Base-by-base conservation (phyloP, 2,329 filamentous ascomycete species). In the Lasiodiplodia sp. region DNA sequence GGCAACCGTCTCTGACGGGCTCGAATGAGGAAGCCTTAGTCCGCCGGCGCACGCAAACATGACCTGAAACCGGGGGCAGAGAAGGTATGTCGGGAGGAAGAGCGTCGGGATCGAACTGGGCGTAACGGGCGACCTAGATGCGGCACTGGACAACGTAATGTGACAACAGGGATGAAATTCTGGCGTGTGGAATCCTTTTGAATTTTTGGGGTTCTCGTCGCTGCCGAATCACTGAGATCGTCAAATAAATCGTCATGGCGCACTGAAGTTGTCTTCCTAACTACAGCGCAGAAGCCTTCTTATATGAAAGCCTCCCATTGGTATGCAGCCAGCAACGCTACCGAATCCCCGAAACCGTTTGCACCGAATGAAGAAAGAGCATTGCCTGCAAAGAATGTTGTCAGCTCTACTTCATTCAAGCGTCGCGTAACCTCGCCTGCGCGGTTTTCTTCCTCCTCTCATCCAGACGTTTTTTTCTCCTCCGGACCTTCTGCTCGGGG, bases 21-120 rank as follows among this genome's bases (percentile, higher is more conserved):
- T n/a, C 79, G 80, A 81, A 40, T 64, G 60, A 52, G 60, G 78
- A 81, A 77, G 81, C 75, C 78, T 84, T 82, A 80, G 82, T 80
- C 16, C 73, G 79, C 80, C 81, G 81, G 47, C 60, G 47, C 47
- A 52, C 47, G 31, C 60, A 18, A 64, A 49, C 10, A 34, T 31
- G 28, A 18, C 23, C 16, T 25, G 8, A 55, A 55, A 34, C 28
- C 14, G 16, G 16, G 28, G 28, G 38, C 18, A 38, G 7, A 21
- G 3, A 64, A 38, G 16, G 23, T 11, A 44, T 23, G 14, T 51
- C 12, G 4, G n/a, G 5, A 28, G 25, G 10, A 44, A 21, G 34
- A 47, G 21, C 18, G 7, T 47, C n/a, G 44, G 21, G n/a, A 21
- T 47, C 18, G 44, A 47, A n/a, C 7, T 47, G 8, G 18, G 21